These are phyloP conservation scores for Thalassia testudinum DNA, from an alignment of 116 monocot species.

Conservation along the genomic window DNA sequence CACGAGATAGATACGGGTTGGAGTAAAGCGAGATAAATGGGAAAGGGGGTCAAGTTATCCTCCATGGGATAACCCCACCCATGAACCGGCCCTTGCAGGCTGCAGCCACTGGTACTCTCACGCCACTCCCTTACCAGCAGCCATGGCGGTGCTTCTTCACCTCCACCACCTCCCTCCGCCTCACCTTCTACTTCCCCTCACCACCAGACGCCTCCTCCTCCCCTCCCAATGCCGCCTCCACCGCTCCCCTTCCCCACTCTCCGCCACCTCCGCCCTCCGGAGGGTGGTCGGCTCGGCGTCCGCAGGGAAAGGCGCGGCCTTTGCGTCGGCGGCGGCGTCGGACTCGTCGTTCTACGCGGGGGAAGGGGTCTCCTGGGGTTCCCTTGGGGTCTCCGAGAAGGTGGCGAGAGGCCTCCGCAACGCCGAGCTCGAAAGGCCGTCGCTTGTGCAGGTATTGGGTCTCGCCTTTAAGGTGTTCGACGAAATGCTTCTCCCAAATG, in stretches of 20 bases:
- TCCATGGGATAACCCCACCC: no score
- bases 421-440: slow-evolving; percentile 43
- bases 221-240: background rate
- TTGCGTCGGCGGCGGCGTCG: background rate
- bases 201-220: background rate
- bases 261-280: background rate
- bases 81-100: no score
- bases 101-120: no score
- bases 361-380: slow-evolving; percentile 60
- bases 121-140: no score
- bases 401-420: slow-evolving; percentile 33
- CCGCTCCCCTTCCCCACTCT: background rate
- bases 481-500: slow-evolving; percentile 11
- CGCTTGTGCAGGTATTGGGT: slow-evolving; percentile 50
- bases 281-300: background rate
- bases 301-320: background rate
- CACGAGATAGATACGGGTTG: no score
- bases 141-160: no score
- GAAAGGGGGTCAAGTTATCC: no score
- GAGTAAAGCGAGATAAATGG: no score
- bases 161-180: background rate
- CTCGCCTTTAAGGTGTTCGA: slow-evolving; percentile 10
- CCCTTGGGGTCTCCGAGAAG: slow-evolving; percentile 56
- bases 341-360: slow-evolving; percentile 39
- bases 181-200: background rate